Evolutionary conservation across 2,329 filamentous ascomycete species (phyloP), one percentile per base, ranked within the genome.

Genomic region (Colletotrichum falcatum): DNA sequence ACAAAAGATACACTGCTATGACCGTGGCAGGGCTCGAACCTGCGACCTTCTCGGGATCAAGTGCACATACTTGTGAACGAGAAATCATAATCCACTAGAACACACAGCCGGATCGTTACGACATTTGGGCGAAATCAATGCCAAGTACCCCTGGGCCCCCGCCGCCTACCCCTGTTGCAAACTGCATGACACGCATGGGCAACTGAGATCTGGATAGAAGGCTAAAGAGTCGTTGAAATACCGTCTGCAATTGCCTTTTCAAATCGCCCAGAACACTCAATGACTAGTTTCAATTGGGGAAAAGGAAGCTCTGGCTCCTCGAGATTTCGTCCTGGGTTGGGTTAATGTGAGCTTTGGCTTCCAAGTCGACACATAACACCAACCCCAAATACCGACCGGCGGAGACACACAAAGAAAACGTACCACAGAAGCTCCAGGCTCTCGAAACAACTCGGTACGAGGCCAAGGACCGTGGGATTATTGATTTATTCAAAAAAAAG

Each of bases 1-100:
- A 5, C 46, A 42, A 42, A 54, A 46, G 2, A 0, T 2, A 0
- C 0, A 16, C 0, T 5, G 6, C 53, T 61, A 48, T 72, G 70
- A 72, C 62, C 70, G 63, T 55, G 66, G 70, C 70, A 70, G 70
- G 70, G 70, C 59, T 72, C 70, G 70, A 71, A 72, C 70, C 70
- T 66, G 67, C 70, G 67, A 71, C 67, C 70, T 72, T 59, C 70
- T 70, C 66, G 48, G 56, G 51, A 46, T 71, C 48, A 44, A 48
- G 44, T 54, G 18, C 28, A 55, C 30, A 44, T 28, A 37, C 7
- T n/a, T 72, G 70, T 66, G 61, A 70, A 66, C 56, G 64, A 66
- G 65, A 49, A 71, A 71, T 71, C 68, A 68, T 71, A 71, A 70
- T 61, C 68, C 65, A 71, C 68, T 71, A 71, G 68, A 71, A 71